Evolutionary conservation across 2,329 filamentous ascomycete species (phyloP).

Genomic region (Raffaelea albimanens): DNA sequence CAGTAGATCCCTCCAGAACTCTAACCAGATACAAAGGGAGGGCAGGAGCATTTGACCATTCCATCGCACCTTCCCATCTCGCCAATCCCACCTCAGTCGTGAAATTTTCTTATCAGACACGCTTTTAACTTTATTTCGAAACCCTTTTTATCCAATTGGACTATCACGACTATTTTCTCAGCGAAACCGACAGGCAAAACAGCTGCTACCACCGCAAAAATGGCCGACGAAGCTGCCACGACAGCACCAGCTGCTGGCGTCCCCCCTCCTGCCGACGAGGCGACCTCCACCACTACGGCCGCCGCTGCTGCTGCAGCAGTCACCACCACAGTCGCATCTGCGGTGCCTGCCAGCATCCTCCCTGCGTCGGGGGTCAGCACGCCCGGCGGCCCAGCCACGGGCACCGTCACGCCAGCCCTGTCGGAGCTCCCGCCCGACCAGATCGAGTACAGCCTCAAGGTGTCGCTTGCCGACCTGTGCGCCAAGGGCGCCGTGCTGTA

Average conservation of each 20-base stretch:
- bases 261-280: background rate
- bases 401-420: slow-evolving; percentile 21
- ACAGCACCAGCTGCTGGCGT: background rate
- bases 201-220: slow-evolving; percentile 2
- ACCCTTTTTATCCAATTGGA: background rate
- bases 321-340: slow-evolving; percentile 6
- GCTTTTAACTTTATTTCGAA: no score
- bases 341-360: slow-evolving; percentile 4
- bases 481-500: slow-evolving; percentile 78
- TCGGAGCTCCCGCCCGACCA: slow-evolving; percentile 23
- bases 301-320: background rate
- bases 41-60: background rate
- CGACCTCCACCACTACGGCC: background rate
- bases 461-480: slow-evolving; percentile 67
- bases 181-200: no score
- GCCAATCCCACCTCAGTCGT: background rate
- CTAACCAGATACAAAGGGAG: background rate
- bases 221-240: slow-evolving; percentile 10
- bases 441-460: slow-evolving; percentile 31
- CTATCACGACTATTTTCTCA: background rate
- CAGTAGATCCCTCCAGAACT: background rate
- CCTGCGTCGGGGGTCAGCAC: slow-evolving; percentile 15
- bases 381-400: slow-evolving; percentile 17
- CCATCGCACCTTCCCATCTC: slow-evolving; percentile 1
- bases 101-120: background rate